These are phyloP conservation scores for Epichloe scottii DNA, from an alignment of 2,329 filamentous ascomycete species.

Conservation along the genomic window DNA sequence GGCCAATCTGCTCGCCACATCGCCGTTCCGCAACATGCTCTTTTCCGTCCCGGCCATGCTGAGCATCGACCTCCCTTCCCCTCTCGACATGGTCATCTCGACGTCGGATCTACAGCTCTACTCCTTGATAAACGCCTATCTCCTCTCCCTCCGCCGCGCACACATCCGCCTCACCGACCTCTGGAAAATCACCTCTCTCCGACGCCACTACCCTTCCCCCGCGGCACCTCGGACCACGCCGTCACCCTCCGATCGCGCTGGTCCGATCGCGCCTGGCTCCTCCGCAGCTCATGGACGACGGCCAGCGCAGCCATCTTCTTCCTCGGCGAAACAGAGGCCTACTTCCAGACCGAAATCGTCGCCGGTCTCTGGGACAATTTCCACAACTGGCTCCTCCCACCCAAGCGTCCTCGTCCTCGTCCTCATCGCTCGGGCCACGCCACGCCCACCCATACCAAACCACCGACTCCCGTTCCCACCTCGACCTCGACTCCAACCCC, in stretches of 20 bases:
- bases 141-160: constrained; percentile 72
- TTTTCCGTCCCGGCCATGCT: constrained; percentile 62
- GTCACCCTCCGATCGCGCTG: constrained; percentile 50
- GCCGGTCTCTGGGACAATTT: constrained; percentile 72
- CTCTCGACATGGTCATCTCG: constrained; percentile 78
- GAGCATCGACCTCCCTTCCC: constrained; percentile 60
- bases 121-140: constrained; percentile 74
- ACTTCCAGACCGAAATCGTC: constrained; percentile 83
- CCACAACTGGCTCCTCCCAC: constrained; percentile 55
- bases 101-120: constrained; percentile 66
- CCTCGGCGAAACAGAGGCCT: constrained; percentile 73
- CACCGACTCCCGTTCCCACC: not conserved
- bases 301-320: constrained; percentile 81
- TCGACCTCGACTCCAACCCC: not conserved
- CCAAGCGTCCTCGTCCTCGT: constrained; percentile 7
- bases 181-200: constrained; percentile 73
- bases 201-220: constrained; percentile 62
- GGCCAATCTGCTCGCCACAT: constrained; percentile 28
- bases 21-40: constrained; percentile 67
- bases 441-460: not conserved
- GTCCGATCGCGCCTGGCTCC: constrained; percentile 47
- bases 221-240: constrained; percentile 47
- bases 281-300: constrained; percentile 83
- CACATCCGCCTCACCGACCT: constrained; percentile 74
- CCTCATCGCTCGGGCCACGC: not conserved